Evolutionary conservation across 345 rosid genomes (phyloP).

Genomic region (Sonneratia caseolaris): DNA sequence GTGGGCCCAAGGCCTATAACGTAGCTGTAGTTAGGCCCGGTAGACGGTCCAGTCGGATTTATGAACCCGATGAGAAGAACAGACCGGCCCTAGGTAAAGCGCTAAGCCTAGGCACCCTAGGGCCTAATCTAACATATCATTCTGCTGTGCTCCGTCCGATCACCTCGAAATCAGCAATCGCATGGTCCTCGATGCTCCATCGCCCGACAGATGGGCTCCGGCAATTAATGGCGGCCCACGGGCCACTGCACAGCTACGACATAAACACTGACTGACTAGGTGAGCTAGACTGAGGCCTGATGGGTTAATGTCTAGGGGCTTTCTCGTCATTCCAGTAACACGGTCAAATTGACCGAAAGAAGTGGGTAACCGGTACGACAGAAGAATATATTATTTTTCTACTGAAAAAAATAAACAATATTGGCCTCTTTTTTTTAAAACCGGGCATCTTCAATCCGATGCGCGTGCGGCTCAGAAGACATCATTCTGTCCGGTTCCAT

Average conservation of each 20-base stretch:
- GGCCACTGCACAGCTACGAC: background rate
- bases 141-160: background rate
- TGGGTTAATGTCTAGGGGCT: background rate
- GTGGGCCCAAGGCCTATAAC: background rate
- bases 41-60: background rate
- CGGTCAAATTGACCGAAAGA: background rate
- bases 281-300: background rate
- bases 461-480: constrained; percentile 27
- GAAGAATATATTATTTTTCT: background rate
- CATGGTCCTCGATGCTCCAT: constrained; percentile 2
- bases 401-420: background rate
- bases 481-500: constrained; percentile 30
- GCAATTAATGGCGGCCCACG: background rate
- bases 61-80: background rate
- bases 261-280: background rate
- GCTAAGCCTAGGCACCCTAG: too few species aligned
- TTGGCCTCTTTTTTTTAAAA: background rate
- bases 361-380: background rate
- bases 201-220: background rate
- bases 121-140: background rate
- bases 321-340: background rate
- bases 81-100: background rate
- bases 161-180: constrained; percentile 8
- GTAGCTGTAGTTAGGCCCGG: background rate
- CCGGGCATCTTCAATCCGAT: background rate